phyloP scores from a whole-genome alignment of 176 grass and related monocot genomes.

The Elaeis guineensis region DNA sequence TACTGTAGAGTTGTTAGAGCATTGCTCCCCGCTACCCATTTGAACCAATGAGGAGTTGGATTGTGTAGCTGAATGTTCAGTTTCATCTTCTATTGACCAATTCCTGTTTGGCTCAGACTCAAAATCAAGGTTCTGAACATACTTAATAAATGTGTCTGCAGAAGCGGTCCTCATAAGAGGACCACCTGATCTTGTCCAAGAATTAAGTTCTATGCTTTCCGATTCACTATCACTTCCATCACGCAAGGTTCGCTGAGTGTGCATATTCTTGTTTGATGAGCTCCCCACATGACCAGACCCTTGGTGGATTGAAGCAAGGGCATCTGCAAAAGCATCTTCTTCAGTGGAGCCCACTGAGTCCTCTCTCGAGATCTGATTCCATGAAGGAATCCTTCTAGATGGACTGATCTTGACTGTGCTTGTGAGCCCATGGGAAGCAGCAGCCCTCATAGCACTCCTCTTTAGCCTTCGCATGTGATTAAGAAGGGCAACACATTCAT shows the following conservation, averaged over 20 bases:
- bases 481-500: constrained; percentile 79
- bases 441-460: constrained; percentile 63
- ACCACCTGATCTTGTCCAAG: constrained; percentile 86
- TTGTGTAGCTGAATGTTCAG: constrained; percentile 22
- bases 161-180: constrained; percentile 92
- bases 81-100: constrained; percentile 27
- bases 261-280: constrained; percentile 31
- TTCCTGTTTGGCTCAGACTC: constrained; percentile 41
- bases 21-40: constrained; percentile 22
- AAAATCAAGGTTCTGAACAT: constrained; percentile 85
- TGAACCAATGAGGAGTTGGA: constrained; percentile 30
- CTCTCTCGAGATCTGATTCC: constrained; percentile 95
- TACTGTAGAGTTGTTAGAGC: constrained; percentile 8
- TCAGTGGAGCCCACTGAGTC: constrained; percentile 82
- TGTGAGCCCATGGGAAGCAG: constrained; percentile 53
- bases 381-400: constrained; percentile 87
- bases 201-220: constrained; percentile 65
- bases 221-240: constrained; percentile 95
- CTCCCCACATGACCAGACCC: constrained; percentile 31
- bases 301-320: constrained; percentile 27
- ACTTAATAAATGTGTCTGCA: constrained; percentile 75
- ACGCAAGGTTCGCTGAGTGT: constrained; percentile 28
- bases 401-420: constrained; percentile 47
- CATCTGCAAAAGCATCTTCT: constrained; percentile 49
- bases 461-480: constrained; percentile 85